Base-by-base conservation (phyloP, 805 yeast species). In the Metschnikowia proteae region DNA sequence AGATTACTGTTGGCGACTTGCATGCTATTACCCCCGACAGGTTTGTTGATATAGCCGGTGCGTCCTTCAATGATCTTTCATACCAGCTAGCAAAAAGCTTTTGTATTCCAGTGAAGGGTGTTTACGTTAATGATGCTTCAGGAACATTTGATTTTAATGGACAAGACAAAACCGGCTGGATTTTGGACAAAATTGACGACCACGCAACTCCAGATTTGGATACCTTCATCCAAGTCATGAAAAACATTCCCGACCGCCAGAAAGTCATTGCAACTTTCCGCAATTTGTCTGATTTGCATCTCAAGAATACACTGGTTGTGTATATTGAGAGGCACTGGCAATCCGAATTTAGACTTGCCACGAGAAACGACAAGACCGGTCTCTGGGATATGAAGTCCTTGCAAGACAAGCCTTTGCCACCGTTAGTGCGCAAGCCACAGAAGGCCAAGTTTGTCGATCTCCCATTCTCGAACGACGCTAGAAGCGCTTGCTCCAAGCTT, bases 81-180 rank as follows among this genome's bases (percentile, higher is more conserved):
- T 91, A 91, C 64, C 97, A 91, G 66, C 75, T 90, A 69, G 97
- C 97, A 2, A 79, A 96, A 60, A 78, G 83, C 43, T 88, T 82
- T 60, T 88, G 91, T 30, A 78, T 90, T 29, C 94, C 96, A 0
- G 94, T 86, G 1, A 78, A 72, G 55, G 97, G 97, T 35, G 96
- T 91, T 0, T 89, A 81, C 62, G 75, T 88, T 36, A 84, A 85
- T 56, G 80, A 84, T 57, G 88, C 94, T 0, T 75, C 87, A 1
- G 92, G 92, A 0, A 83, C 92, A 0, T 89, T 91, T 67, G 79
- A 73, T 40, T 63, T 84, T 39, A 80, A 81, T 35, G 59, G 73
- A 6, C 75, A 71, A 44, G 89, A 86, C 48, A 74, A 79, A 48
- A 73, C 76, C 28, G 96, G 96, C 10, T 90, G 96, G 94, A 67